Conservation (phyloP, 2,329 filamentous ascomycete genomes). For the Monascus ruber region DNA sequence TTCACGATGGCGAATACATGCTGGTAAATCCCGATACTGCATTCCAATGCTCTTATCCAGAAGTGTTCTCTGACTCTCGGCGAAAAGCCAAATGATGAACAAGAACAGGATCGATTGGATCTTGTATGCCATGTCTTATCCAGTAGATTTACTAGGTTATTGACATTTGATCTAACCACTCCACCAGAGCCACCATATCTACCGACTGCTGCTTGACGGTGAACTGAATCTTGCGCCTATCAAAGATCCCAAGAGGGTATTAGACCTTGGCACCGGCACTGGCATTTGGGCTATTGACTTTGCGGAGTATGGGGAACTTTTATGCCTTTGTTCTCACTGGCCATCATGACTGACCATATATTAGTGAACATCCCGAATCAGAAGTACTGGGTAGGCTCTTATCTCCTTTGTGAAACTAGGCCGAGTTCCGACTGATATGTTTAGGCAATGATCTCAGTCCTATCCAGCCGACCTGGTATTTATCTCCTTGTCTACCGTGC, state of each 20-base stretch:
- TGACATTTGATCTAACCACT: not conserved
- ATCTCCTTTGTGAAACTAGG: no score
- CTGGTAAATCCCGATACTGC: slow-evolving; percentile 4
- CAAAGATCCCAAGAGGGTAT: slow-evolving; percentile 7
- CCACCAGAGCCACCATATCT: slow-evolving; percentile 10
- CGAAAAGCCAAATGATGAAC: slow-evolving; percentile 15
- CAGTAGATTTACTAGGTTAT: not conserved
- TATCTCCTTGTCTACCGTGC: slow-evolving; percentile 5
- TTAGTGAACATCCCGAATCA: slow-evolving; percentile 36
- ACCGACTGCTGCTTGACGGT: slow-evolving; percentile 14
- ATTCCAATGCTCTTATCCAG: no score
- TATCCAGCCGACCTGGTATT: slow-evolving; percentile 43
- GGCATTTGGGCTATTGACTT: slow-evolving; percentile 15
- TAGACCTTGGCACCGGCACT: slow-evolving; percentile 8
- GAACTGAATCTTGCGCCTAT: slow-evolving; percentile 10
- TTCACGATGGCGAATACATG: slow-evolving; percentile 18
- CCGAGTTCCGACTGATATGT: no score
- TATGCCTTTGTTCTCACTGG: slow-evolving; percentile 17
- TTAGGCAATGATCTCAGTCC: slow-evolving; percentile 51
- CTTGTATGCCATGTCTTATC: slow-evolving; percentile 25
- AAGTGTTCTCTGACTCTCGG: slow-evolving; percentile 2
- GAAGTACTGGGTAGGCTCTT: slow-evolving; percentile 31
- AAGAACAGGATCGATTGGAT: slow-evolving; percentile 13
- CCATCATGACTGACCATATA: slow-evolving; percentile 13
- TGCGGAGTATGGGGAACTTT: slow-evolving; percentile 15